Evolutionary conservation across 1,284 basidiomycete species (phyloP).

Genomic region (Coniferiporia weirii): DNA sequence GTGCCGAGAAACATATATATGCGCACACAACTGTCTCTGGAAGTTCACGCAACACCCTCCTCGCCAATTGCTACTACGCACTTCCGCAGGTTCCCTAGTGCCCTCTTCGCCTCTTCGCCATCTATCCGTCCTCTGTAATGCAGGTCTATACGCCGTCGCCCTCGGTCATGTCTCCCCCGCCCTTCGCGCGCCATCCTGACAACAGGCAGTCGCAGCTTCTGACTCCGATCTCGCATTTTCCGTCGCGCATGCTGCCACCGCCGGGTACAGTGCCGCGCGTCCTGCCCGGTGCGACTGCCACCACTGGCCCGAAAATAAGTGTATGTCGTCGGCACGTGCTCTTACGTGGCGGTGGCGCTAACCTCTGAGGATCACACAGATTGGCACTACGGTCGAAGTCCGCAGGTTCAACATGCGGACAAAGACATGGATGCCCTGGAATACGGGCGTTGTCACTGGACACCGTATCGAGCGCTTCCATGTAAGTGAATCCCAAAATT

Average conservation of each 20-base stretch:
- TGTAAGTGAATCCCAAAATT: background rate
- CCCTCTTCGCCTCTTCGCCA: background rate
- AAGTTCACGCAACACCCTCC: background rate
- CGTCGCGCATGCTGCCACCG: conserved; percentile 19
- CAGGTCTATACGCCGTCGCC: conserved; percentile 1
- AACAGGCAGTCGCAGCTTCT: conserved; percentile 19
- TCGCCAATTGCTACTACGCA: background rate
- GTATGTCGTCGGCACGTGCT: background rate
- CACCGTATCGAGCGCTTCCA: conserved; percentile 18
- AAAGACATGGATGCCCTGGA: conserved; percentile 18
- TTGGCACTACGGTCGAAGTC: conserved; percentile 16
- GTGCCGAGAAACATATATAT: conserved; percentile 7
- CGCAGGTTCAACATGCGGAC: conserved; percentile 17
- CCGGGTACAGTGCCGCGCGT: conserved; percentile 18
- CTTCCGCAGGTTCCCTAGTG: background rate
- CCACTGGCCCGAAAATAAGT: background rate
- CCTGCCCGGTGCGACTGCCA: conserved; percentile 6
- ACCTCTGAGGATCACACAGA: background rate
- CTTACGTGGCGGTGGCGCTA: background rate
- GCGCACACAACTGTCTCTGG: background rate
- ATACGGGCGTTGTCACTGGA: conserved; percentile 13
- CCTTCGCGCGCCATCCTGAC: conserved; percentile 4
- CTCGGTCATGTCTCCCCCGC: background rate
- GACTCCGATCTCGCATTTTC: conserved; percentile 18
- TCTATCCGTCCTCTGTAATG: background rate